Percentiles rank a stretch among this genome's conserved stretches.
Conservation (phyloP, 768 basidiomycete species). For the Hysterangium stoloniferum region DNA sequence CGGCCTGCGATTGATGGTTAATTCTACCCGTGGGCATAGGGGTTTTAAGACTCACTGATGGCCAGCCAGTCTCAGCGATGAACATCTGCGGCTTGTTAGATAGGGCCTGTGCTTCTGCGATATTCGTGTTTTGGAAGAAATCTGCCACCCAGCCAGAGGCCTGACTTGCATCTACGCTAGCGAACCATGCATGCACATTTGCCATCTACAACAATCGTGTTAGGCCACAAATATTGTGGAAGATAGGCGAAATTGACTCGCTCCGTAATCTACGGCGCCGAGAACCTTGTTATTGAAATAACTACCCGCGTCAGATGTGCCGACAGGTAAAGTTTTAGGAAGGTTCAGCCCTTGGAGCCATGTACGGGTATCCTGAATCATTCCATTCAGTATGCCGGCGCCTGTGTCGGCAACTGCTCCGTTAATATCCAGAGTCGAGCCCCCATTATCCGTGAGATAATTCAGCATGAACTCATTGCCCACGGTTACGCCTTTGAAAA, state of each 20-base stretch:
- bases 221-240: neutral
- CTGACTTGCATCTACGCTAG: slow-evolving; percentile 54
- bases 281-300: slow-evolving; percentile 73
- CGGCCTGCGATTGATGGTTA: neutral
- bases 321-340: slow-evolving; percentile 56
- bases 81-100: slow-evolving; percentile 75
- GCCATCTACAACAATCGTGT: slow-evolving; percentile 49
- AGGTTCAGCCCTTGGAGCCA: slow-evolving; percentile 47
- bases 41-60: slow-evolving; percentile 42
- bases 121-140: slow-evolving; percentile 69
- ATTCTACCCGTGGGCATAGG: neutral
- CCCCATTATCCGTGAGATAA: slow-evolving; percentile 46
- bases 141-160: slow-evolving; percentile 75
- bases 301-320: slow-evolving; percentile 79
- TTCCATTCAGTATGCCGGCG: slow-evolving; percentile 46
- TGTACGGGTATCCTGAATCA: slow-evolving; percentile 41
- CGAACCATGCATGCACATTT: slow-evolving; percentile 94
- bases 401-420: slow-evolving; percentile 55
- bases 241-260: slow-evolving; percentile 25
- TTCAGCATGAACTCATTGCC: slow-evolving; percentile 90
- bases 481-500: slow-evolving; percentile 32
- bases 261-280: slow-evolving; percentile 58
- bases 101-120: slow-evolving; percentile 43
- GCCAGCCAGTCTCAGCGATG: slow-evolving; percentile 94
- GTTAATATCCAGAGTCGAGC: slow-evolving; percentile 40